Percentiles rank a stretch among this genome's conserved stretches.
Conservation (phyloP, 768 basidiomycete species). For the Porphyrellus cyaneotinctus region DNA sequence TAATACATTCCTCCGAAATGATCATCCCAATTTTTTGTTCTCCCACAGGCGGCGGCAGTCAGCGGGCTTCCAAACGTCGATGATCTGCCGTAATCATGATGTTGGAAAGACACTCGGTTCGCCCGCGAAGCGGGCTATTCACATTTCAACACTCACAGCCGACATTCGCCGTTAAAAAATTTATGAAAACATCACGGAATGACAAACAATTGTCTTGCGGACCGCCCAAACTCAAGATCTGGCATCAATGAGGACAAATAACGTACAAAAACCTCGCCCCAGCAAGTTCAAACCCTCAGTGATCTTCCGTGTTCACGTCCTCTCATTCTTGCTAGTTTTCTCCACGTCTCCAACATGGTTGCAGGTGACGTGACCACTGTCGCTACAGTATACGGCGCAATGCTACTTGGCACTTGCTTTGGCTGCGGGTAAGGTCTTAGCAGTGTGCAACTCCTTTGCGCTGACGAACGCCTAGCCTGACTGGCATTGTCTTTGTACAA, state of each 20-base stretch:
- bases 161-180: not conserved
- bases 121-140: not conserved
- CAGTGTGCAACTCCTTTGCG: not conserved
- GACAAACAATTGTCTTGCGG: conserved; percentile 9
- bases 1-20: not conserved
- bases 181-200: conserved; percentile 20
- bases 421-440: conserved; percentile 21
- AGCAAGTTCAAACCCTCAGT: conserved; percentile 8
- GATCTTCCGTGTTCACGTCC: conserved; percentile 29
- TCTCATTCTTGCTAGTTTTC: conserved; percentile 19
- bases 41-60: not conserved
- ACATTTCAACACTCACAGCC: not conserved
- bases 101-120: not conserved
- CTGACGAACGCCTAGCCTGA: conserved; percentile 23
- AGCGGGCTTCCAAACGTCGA: not conserved
- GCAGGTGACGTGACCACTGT: conserved; percentile 31
- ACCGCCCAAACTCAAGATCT: conserved; percentile 19
- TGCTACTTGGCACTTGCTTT: conserved; percentile 30
- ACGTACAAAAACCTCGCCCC: conserved; percentile 28
- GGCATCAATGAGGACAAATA: conserved; percentile 32
- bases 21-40: not conserved
- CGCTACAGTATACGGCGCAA: conserved; percentile 31
- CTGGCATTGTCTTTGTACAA: conserved; percentile 32
- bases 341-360: conserved; percentile 12
- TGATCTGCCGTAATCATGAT: not conserved